Evolutionary conservation across 2,329 filamentous ascomycete genomes (phyloP), one percentile per base, ranked within the genome.

Genomic region (Diaporthe sp.): DNA sequence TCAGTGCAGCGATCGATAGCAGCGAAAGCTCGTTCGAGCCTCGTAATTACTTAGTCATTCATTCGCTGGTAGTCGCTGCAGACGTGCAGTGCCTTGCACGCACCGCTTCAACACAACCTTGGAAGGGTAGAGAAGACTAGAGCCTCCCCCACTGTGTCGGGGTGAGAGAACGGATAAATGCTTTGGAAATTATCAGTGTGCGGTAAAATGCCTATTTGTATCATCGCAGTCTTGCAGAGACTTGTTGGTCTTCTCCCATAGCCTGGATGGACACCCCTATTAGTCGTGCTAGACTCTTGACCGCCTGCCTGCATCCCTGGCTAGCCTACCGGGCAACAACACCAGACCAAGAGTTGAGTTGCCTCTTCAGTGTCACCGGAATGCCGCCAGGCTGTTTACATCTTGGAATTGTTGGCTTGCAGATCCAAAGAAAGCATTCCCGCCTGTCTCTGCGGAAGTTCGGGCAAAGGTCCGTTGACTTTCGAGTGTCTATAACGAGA

Each of bases 381-480:
- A 42, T 25, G n/a, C 15, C 17, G 30, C 42, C n/a, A 28, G 38
- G 38, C 35, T 45, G 38, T 42, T 61, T 28, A 10, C 13, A 22
- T 30, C 13, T 40, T 19, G 9, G 8, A 28, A 0, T n/a, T 3
- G n/a, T 42, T 22, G 8, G n/a, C 38, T 9, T 5, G 22, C n/a
- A 61, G 38, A 28, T 42, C n/a, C 35, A 12, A 9, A 40, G 58
- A 4, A 25, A 1, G 10, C 3, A 25, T n/a, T 28, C 6, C 17
- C 38, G 3, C 6, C 58, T 5, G 9, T 30, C 15, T 3, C 13
- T 30, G 6, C 45, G 45, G 64, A 38, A 67, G n/a, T 38, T 67
- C 45, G 64, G 64, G 64, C 64, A 67, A 40, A 67, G 64, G 22
- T 54, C 64, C 45, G 45, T 52, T 15, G 30, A 40, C 52, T n/a